These are phyloP conservation scores for Rhodocollybia butyracea DNA, from an alignment of 768 basidiomycete genomes.

Conservation along the genomic window DNA sequence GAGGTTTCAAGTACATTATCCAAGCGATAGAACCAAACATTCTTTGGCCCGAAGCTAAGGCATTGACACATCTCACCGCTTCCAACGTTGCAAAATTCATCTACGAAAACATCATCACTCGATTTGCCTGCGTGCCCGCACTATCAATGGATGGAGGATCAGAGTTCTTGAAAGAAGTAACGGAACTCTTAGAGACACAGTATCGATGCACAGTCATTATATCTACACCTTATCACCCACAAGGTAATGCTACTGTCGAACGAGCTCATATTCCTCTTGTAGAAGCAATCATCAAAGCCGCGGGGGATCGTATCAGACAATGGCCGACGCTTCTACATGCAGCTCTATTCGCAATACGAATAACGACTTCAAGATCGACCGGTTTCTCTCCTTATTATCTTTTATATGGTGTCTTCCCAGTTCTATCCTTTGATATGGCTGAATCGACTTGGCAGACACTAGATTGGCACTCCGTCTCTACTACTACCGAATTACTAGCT, in stretches of 20 bases:
- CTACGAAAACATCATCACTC: conserved; percentile 25
- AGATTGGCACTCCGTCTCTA: conserved; percentile 19
- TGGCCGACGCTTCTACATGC: conserved; percentile 26
- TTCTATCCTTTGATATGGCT: conserved; percentile 25
- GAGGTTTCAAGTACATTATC: conserved; percentile 22
- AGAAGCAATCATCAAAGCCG: conserved; percentile 16
- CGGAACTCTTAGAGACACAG: conserved; percentile 14
- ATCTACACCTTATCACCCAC: conserved; percentile 23
- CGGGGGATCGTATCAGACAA: conserved; percentile 11
- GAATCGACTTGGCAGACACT: conserved; percentile 25
- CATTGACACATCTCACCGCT: conserved; percentile 9
- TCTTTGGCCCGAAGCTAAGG: conserved; percentile 20
- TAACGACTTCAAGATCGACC: conserved; percentile 21
- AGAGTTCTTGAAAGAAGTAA: conserved; percentile 24
- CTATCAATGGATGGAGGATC: conserved; percentile 24
- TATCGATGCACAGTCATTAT: conserved; percentile 23
- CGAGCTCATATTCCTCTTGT: conserved; percentile 22
- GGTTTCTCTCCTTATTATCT: conserved; percentile 29
- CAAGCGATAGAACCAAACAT: conserved; percentile 20
- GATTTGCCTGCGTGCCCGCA: conserved; percentile 16
- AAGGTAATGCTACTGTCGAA: conserved; percentile 29
- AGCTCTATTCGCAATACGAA: conserved; percentile 22
- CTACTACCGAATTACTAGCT: conserved; percentile 21
- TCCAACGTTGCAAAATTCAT: conserved; percentile 23
- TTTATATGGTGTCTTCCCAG: conserved; percentile 23